Evolutionary conservation across 495 filamentous ascomycete genomes (phyloP), one percentile per base, ranked within the genome.

Genomic region (Poronia punctata): DNA sequence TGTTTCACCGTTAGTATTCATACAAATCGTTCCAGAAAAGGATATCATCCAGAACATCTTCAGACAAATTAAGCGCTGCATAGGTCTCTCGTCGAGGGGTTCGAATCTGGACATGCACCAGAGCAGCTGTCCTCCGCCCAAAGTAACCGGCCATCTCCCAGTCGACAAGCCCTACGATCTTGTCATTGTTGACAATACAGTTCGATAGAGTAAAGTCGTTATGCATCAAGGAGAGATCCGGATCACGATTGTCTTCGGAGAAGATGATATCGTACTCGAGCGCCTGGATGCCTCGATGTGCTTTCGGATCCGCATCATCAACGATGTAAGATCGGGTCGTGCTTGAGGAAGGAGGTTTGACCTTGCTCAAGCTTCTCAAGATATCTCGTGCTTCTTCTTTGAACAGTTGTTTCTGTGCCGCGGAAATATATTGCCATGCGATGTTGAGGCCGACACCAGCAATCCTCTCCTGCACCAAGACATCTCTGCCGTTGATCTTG

Each of bases 61-160:
- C 56, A 0, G 17, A 40, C 45, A 67, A 36, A 35, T 57, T 49
- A 21, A 49, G 32, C 49, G 45, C 54, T 23, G 54, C 51, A 44
- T 56, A 67, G 49, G 64, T 32, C 50, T 65, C 66, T 43, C 59
- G 42, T 38, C 59, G 53, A 17, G 66, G 64, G 4, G 57, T 57
- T 30, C 62, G 40, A 24, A 65, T 60, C 42, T 41, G 34, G 24
- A 46, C 39, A 38, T 67, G 64, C 10, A 68, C 44, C 29, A 56
- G 44, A 1, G 40, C 53, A 9, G 65, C 59, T 1, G 54, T 55
- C 29, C 53, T 59, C 60, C 56, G 65, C 16, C 65, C 65, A 45
- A 66, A 65, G 34, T 51, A 70, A 4, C 67, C 65, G 37, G 66
- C 67, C 53, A 66, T 70, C 50, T 68, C 68, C 67, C 62, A 69